Conservation (phyloP, 1,284 basidiomycete genomes). For the Puccinia coronata region DNA sequence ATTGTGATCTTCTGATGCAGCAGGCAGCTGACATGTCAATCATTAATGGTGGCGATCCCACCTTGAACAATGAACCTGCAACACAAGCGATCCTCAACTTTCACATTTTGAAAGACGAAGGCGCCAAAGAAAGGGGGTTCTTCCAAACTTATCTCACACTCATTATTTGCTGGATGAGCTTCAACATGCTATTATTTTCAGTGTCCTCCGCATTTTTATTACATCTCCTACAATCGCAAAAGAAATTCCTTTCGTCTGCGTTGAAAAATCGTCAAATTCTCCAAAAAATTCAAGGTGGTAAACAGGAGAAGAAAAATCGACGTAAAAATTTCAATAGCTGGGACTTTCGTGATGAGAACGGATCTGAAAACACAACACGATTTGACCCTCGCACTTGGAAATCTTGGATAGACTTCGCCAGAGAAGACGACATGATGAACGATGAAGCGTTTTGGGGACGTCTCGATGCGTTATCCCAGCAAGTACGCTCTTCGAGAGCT, state of each 20-base stretch:
- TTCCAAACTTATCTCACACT: background rate
- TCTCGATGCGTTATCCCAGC: background rate
- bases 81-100: slow-evolving; percentile 9
- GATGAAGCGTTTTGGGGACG: slow-evolving; percentile 1
- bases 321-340: background rate
- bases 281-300: background rate
- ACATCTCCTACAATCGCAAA: slow-evolving; percentile 13
- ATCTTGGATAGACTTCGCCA: slow-evolving; percentile 31
- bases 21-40: background rate
- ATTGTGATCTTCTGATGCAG: background rate
- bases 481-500: background rate
- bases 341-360: background rate
- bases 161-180: background rate
- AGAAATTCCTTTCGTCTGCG: slow-evolving; percentile 1
- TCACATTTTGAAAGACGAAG: background rate
- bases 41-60: background rate
- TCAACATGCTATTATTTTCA: background rate
- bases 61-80: background rate
- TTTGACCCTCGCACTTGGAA: slow-evolving; percentile 29
- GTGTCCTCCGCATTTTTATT: background rate
- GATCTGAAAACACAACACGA: background rate
- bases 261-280: slow-evolving; percentile 25
- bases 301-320: background rate
- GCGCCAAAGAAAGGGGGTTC: background rate
- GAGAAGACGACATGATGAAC: background rate